Base-by-base conservation (phyloP, 805 yeast species). In the Maudiozyma saulgeensis region DNA sequence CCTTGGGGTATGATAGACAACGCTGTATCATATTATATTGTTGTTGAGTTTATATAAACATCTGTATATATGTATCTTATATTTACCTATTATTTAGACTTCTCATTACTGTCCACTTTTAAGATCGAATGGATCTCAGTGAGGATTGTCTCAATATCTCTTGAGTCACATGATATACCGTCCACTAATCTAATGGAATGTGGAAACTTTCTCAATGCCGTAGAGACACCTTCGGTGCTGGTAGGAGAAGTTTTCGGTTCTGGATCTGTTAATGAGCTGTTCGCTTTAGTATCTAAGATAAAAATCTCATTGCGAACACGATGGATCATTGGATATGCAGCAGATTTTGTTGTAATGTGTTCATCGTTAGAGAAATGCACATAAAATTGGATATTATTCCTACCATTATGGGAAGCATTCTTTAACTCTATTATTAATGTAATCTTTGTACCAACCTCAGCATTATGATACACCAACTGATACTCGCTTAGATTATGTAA, bases 291-390 rank as follows among this genome's bases (percentile, higher is more conserved):
- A 25, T 58, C 65, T 11, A 61, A 45, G 56, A 59, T 59, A 49
- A 63, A 63, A 2, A 63, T 56, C 34, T 61, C 59, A 40, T 61
- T 60, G 15, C 63, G 56, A 6, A 63, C 62, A 46, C 57, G 57
- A 44, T 60, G 64, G n/a, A 63, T 56, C 32, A 59, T 48, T 28
- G 66, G 62, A 39, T 63, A 59, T 6, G 61, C 63, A 38, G 48
- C 44, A 1, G 64, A 59, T 32, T 62, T 63, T 1, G 66, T 53
- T 6, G 61, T 50, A 16, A 61, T 56, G 42, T 56, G 61, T 35
- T 62, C 66, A 28, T 63, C 68, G 12, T 56, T 58, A n/a, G 65
- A 53, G 45, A 64, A 63, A 48, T 64, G 67, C 12, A 64, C 49
- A 49, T 55, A 62, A 26, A 55, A 64, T 43, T 62, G 64, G 2